Evolutionary conservation across 495 filamentous ascomycete genomes (phyloP), one percentile per base, ranked within the genome.

Genomic region (Hypoxylon fragiforme): DNA sequence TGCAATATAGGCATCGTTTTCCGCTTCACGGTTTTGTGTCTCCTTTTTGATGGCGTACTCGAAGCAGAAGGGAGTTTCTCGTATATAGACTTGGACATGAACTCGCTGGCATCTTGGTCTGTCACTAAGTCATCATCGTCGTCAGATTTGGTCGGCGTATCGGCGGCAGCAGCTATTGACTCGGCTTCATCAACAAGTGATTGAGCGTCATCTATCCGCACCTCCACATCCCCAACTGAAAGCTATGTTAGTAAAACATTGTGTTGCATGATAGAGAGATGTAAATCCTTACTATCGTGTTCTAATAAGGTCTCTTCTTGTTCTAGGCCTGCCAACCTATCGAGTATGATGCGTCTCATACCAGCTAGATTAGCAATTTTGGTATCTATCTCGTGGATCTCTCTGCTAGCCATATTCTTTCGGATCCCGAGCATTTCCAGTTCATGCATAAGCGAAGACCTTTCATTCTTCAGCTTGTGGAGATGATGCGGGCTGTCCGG

Each of bases 41-140:
- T 84, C 68, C 84, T 81, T 49, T 70, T 70, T 5, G 75, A 69
- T 7, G 77, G 70, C 48, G 80, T 84, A 38, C 67, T 73, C 20
- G 81, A 72, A 50, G 80, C 78, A 11, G 82, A 68, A 0, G 91
- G 90, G 12, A 97, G 70, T 68, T 97, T 97, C 63, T 92, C 86
- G 64, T 97, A 99, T 56, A 99, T 89, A 6, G 91, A 96, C 65
- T 96, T 91, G 1, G 94, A 97, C 95, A 97, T 97, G 75, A 97
- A 99, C 1, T 83, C 80, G 70, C 81, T 50, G 71, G 81, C 45
- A 70, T 84, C 84, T 21, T 79, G 73, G 9, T 74, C 70, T 39
- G 74, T 73, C 15, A 80, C 77, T 1, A 70, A 42, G 35, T 68
- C 65, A 28, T 79, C 79, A 16, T 72, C 76, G 31, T 72, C 76